Evolutionary conservation across 768 basidiomycete species (phyloP).

Genomic region (Lentinus tigrinus): DNA sequence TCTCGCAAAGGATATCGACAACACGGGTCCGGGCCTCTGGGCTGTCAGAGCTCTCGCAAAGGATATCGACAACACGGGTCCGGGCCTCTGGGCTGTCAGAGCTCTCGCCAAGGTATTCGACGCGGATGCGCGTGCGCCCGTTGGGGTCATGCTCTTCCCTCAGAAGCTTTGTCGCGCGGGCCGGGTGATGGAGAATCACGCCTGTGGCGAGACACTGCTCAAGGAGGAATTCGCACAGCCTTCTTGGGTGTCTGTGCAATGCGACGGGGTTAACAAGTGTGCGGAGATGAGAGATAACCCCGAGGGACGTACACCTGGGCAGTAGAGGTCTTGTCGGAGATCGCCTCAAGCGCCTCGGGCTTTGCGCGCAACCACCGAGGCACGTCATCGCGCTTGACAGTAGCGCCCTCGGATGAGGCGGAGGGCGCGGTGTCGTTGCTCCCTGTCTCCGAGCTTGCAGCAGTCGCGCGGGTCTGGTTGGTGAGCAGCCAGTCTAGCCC

Average conservation of each 20-base stretch:
- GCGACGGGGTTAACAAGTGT: background rate
- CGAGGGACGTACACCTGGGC: conserved; percentile 30
- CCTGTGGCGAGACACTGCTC: conserved; percentile 27
- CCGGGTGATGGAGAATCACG: conserved; percentile 31
- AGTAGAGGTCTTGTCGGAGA: conserved; percentile 28
- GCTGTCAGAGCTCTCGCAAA: conserved; percentile 7
- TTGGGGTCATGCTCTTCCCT: conserved; percentile 7
- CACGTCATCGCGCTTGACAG: conserved; percentile 5
- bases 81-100: conserved; percentile 5
- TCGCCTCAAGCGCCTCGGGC: conserved; percentile 20
- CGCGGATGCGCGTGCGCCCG: conserved; percentile 14
- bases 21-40: conserved; percentile 3
- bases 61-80: conserved; percentile 19
- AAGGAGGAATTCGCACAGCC: conserved; percentile 32
- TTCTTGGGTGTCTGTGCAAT: conserved; percentile 26
- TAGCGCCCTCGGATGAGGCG: conserved; percentile 4
- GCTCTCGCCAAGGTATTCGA: conserved; percentile 19
- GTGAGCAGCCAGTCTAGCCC: conserved; percentile 30
- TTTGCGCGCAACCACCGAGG: conserved; percentile 25
- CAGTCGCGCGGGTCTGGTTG: conserved; percentile 23
- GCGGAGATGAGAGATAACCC: background rate
- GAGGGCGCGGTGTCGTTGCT: conserved; percentile 1
- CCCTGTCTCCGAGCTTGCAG: background rate
- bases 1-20: conserved; percentile 28
- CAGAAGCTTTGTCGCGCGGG: conserved; percentile 23